Evolutionary conservation across 148 eudicot species (phyloP).

Genomic region (Cornus suecica): DNA sequence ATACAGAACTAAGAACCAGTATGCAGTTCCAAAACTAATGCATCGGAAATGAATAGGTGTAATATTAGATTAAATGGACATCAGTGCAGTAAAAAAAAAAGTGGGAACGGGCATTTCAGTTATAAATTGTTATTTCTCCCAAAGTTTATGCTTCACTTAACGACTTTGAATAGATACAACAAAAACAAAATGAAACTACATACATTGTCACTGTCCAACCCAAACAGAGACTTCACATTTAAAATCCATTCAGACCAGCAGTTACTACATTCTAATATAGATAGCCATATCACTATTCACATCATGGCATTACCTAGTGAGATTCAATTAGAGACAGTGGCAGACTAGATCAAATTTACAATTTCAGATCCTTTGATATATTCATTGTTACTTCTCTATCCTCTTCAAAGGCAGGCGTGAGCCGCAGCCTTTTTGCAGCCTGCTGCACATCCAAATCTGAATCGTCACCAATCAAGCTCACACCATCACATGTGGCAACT

Average conservation of each 20-base stretch:
- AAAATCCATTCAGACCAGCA: neutral
- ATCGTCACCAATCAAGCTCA: slow-evolving; percentile 3
- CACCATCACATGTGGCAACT: neutral
- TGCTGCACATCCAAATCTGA: slow-evolving; percentile 4
- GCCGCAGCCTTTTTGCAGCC: slow-evolving; percentile 19
- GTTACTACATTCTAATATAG: neutral
- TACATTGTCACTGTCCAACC: neutral
- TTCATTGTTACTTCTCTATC: neutral
- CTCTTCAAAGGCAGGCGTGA: slow-evolving; percentile 7
- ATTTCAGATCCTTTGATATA: slow-evolving; percentile 9
- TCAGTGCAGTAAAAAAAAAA: neutral
- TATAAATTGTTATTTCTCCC: neutral
- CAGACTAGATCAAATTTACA: slow-evolving; percentile 13
- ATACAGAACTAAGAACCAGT: no score
- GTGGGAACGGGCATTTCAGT: neutral
- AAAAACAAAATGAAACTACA: neutral
- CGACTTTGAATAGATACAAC: neutral
- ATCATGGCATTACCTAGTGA: slow-evolving; percentile 6
- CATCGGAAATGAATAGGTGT: neutral
- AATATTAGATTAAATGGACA: neutral
- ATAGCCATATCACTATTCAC: slow-evolving; percentile 13
- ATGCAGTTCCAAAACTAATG: neutral
- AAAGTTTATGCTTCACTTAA: neutral
- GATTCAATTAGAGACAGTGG: neutral
- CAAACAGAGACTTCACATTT: neutral